phyloP scores from a whole-genome alignment of 345 rosid genomes.

The Citrus sp. region DNA sequence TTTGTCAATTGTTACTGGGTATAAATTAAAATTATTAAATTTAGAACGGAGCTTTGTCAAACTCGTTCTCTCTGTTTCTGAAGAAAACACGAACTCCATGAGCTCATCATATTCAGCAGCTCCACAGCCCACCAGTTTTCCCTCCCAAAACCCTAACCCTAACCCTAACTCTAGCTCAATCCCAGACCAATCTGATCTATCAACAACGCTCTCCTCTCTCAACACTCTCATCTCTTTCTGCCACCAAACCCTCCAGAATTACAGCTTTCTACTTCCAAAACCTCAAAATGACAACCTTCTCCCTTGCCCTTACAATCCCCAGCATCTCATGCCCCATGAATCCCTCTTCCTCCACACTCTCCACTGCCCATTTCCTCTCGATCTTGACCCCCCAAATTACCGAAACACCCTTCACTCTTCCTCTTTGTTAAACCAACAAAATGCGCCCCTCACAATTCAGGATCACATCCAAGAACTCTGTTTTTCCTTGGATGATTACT shows the following conservation, averaged over 20 bases:
- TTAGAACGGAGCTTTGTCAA: too few species aligned
- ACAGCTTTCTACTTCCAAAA: constrained; percentile 25
- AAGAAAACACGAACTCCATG: neutral
- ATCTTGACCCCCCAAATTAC: constrained; percentile 43
- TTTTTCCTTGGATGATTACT: constrained; percentile 51
- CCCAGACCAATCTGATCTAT: constrained; percentile 28
- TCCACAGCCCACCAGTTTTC: neutral
- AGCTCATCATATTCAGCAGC: neutral
- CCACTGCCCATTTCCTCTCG: constrained; percentile 53
- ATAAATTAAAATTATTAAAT: too few species aligned
- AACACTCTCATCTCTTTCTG: constrained; percentile 39
- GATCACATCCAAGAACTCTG: constrained; percentile 30
- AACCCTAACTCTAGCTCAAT: constrained; percentile 21
- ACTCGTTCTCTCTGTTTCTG: too few species aligned
- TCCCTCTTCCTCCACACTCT: constrained; percentile 72
- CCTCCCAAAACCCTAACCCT: constrained; percentile 24
- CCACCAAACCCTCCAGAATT: constrained; percentile 28
- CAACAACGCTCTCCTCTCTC: constrained; percentile 44
- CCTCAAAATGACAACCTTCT: constrained; percentile 25
- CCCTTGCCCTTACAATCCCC: constrained; percentile 55
- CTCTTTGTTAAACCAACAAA: constrained; percentile 1
- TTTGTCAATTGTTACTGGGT: too few species aligned
- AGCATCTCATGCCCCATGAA: constrained; percentile 70
- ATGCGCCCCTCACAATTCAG: constrained; percentile 11
- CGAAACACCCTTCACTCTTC: constrained; percentile 38